Percentiles rank a stretch among this genome's conserved stretches.
These are phyloP conservation scores for Dactylella cylindrospora DNA, from an alignment of 2,329 filamentous ascomycete genomes.

Conservation along the genomic window DNA sequence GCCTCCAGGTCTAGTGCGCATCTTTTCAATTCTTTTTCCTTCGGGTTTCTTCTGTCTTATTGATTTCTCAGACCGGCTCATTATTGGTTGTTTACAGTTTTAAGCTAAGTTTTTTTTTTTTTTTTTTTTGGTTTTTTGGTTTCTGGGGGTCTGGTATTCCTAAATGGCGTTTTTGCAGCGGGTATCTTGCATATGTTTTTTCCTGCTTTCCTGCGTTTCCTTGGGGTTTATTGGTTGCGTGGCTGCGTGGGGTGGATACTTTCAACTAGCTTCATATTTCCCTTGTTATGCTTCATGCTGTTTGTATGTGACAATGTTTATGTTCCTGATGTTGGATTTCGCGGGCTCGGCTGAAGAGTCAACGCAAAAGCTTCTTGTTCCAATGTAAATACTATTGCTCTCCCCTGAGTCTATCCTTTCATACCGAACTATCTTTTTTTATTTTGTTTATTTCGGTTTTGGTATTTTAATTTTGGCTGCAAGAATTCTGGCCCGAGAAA, in stretches of 20 bases:
- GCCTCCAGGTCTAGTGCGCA: constrained; percentile 9
- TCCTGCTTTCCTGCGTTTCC: constrained; percentile 15
- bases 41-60: no score
- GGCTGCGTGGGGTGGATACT: constrained; percentile 40
- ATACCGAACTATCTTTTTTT: no score
- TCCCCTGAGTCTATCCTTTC: no score
- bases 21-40: constrained; percentile 1
- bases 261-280: constrained; percentile 22
- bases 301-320: constrained; percentile 42
- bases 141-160: constrained; percentile 43
- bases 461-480: constrained; percentile 17
- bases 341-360: constrained; percentile 27
- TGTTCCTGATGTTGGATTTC: constrained; percentile 44
- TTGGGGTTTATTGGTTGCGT: constrained; percentile 7
- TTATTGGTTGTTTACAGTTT: background rate
- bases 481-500: constrained; percentile 13
- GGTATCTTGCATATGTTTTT: constrained; percentile 30
- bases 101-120: constrained; percentile 1
- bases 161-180: constrained; percentile 41
- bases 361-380: constrained; percentile 35
- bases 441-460: no score
- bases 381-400: no score
- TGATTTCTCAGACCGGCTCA: no score
- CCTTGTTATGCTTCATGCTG: constrained; percentile 8
- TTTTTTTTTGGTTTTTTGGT: constrained; percentile 1